Percentiles rank a stretch among this genome's conserved stretches.
These are phyloP conservation scores for Claviceps pazoutovae DNA, from an alignment of 2,329 filamentous ascomycete species.

Conservation along the genomic window DNA sequence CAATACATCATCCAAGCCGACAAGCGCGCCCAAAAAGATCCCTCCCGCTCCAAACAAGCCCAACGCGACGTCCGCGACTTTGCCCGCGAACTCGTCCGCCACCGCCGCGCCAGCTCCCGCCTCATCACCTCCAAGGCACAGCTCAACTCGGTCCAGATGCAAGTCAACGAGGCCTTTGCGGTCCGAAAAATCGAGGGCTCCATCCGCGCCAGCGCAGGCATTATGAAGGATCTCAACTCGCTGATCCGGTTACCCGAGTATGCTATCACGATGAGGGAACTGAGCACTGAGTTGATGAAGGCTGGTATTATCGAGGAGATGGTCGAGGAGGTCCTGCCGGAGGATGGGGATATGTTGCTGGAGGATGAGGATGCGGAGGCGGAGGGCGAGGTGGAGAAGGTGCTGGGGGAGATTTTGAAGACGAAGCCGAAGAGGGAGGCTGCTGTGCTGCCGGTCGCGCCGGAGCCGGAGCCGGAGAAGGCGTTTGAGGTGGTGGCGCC, in stretches of 20 bases:
- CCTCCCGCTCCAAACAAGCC: conserved; percentile 65
- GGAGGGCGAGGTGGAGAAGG: conserved; percentile 68
- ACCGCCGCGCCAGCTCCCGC: conserved; percentile 60
- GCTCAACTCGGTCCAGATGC: conserved; percentile 86
- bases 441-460: conserved; percentile 39
- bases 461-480: conserved; percentile 34
- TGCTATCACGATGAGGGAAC: conserved; percentile 75
- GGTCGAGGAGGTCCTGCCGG: conserved; percentile 74
- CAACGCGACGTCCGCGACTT: conserved; percentile 74
- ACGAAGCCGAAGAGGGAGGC: conserved; percentile 53
- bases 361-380: conserved; percentile 62
- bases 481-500: conserved; percentile 29
- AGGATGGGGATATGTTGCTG: conserved; percentile 55
- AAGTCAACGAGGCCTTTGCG: conserved; percentile 92
- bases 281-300: conserved; percentile 78
- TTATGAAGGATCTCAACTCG: conserved; percentile 94
- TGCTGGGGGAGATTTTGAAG: conserved; percentile 80
- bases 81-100: conserved; percentile 72
- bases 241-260: conserved; percentile 75
- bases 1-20: conserved; percentile 73
- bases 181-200: conserved; percentile 92
- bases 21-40: conserved; percentile 66
- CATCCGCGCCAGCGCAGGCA: conserved; percentile 70
- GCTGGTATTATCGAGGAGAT: conserved; percentile 98
- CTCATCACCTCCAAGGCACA: conserved; percentile 83